Base-by-base conservation (phyloP, 192 early-diverging fungal species). In the Coemansia javaensis region DNA sequence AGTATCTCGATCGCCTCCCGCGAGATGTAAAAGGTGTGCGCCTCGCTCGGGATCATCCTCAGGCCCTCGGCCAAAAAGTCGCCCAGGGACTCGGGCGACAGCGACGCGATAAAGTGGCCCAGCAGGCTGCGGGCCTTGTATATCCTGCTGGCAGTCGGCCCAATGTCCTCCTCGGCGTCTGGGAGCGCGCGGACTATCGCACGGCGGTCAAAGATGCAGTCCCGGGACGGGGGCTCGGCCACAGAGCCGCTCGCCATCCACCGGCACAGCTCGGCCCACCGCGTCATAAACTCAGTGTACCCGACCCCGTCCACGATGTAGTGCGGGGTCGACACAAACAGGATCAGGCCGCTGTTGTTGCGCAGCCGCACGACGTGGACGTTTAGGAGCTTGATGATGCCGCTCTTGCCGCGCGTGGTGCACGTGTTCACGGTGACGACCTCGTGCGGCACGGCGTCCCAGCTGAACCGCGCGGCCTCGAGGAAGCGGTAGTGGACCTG, bases 271-370 rank as follows among this genome's bases (percentile, higher is more conserved):
- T 56, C 56, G 21, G 57, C 71, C 71, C 71, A 74, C 20, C 59
- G 63, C 24, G 44, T 37, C 20, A 59, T 44, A 57, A 74, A 66
- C 15, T 37, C 55, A 10, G 57, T 55, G 51, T 50, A 66, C 0
- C 71, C 71, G 10, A 52, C 45, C 33, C 63, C 71, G 14, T 74
- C 71, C 1, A 66, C 50, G 0, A 65, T 59, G 12, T 63, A 74
- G 27, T 74, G 71, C 22, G 63, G 71, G 10, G 66, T 59, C 12
- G 63, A 66, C 28, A 51, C 42, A 34, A 74, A 74, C 18, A 74
- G 6, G 4, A 59, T 38, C 4, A 74, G 25, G 3, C 71, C 71
- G 40, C 59, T 60, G 59, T 66, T 59, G 28, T 59, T 40, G 21
- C 35, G 49, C 34, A 74, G 27, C 18, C 63, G 47, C 24, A 66